Percentiles rank a stretch among this genome's conserved stretches.
Evolutionary conservation across 2,329 filamentous ascomycete genomes (phyloP).

Genomic region (Trichoderma afroharzianum): DNA sequence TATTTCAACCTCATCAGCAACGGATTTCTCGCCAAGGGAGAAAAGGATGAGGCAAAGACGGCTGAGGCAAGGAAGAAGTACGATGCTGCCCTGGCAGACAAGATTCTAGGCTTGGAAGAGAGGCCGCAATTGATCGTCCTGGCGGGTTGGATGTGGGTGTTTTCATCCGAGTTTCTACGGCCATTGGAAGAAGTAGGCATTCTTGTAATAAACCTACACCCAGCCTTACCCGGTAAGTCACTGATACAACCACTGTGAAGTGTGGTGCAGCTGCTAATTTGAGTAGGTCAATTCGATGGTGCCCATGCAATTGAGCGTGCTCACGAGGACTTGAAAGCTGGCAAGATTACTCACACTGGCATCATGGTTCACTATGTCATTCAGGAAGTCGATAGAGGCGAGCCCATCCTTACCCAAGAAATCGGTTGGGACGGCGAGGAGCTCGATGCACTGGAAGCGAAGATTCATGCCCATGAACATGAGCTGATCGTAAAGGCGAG

Average conservation of each 20-base stretch:
- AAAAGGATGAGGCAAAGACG: slow-evolving; percentile 39
- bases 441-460: slow-evolving; percentile 63
- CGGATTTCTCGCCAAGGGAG: slow-evolving; percentile 57
- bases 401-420: slow-evolving; percentile 52
- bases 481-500: slow-evolving; percentile 74
- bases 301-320: slow-evolving; percentile 74
- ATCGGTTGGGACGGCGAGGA: slow-evolving; percentile 64
- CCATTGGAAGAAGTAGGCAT: slow-evolving; percentile 61
- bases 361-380: slow-evolving; percentile 90
- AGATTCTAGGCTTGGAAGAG: slow-evolving; percentile 54
- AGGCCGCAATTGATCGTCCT: slow-evolving; percentile 73
- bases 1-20: slow-evolving; percentile 81
- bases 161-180: slow-evolving; percentile 65
- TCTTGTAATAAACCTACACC: slow-evolving; percentile 75
- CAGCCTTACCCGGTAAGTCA: background rate
- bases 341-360: slow-evolving; percentile 67
- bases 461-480: slow-evolving; percentile 76
- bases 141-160: slow-evolving; percentile 84
- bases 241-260: background rate
- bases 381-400: slow-evolving; percentile 28
- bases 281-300: slow-evolving; percentile 68
- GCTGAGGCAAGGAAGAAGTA: slow-evolving; percentile 58
- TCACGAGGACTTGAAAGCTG: slow-evolving; percentile 64
- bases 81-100: slow-evolving; percentile 68
- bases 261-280: background rate